A percentile compares a stretch with the other conserved stretches of the same genome.
phyloP scores from a whole-genome alignment of 192 early-diverging fungal genomes.

The Entophlyctis helioformis region DNA sequence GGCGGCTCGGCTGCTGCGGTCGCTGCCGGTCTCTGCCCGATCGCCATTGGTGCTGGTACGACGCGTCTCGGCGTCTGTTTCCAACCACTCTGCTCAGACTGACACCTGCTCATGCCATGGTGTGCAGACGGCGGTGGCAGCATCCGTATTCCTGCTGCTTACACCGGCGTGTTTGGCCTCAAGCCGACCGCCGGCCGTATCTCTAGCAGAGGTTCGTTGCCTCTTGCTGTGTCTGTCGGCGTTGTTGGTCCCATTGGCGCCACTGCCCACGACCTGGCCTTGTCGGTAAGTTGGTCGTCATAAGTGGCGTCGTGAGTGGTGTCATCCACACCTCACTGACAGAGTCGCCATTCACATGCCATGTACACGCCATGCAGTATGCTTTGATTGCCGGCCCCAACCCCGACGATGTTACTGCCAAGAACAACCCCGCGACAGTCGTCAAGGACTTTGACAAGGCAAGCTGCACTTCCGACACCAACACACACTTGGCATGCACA shows the following conservation, averaged over 20 bases:
- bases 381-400: slow-evolving; percentile 50
- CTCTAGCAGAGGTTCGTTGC: slow-evolving; percentile 36
- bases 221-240: slow-evolving; percentile 40
- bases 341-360: too few relatives aligned
- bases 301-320: too few relatives aligned
- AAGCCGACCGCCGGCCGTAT: slow-evolving; percentile 62
- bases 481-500: too few relatives aligned
- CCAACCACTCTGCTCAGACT: too few relatives aligned
- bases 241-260: slow-evolving; percentile 58
- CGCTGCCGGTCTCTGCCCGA: slow-evolving; percentile 48
- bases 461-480: too few relatives aligned
- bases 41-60: slow-evolving; percentile 46
- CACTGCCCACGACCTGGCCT: slow-evolving; percentile 52
- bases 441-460: too few relatives aligned
- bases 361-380: slow-evolving; percentile 15
- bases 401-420: background rate
- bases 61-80: too few relatives aligned
- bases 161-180: slow-evolving; percentile 63
- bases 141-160: slow-evolving; percentile 53
- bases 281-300: slow-evolving; percentile 24
- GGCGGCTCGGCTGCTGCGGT: slow-evolving; percentile 57
- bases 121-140: slow-evolving; percentile 55
- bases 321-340: too few relatives aligned
- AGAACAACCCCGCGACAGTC: too few relatives aligned
- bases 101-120: slow-evolving; percentile 1